Evolutionary conservation across 306 rosid species (phyloP), one percentile per base, ranked within the genome.

Genomic region (Astragalus glycyphyllos): DNA sequence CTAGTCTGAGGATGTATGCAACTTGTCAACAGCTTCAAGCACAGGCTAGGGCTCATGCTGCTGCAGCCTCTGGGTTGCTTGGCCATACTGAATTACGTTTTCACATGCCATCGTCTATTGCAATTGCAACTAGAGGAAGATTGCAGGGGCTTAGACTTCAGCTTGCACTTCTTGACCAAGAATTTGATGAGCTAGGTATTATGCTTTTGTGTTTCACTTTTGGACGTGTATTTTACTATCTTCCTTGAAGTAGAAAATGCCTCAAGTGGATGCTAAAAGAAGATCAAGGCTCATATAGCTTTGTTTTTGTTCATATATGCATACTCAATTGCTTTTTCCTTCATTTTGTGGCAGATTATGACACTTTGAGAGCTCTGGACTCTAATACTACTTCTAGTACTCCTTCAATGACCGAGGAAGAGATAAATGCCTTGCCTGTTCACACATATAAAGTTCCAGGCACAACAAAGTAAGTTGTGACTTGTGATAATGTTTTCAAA

Each of bases 71-170:
- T 67, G 96, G 97, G 54, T 80, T 93, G 80, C 92, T 88, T 48
- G 89, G 93, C 61, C 98, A 85, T 48, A 83, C 96, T 58, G 99
- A 94, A 76, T 47, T 94, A 71, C 89, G 85, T 66, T 62, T 90
- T 79, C 89, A 85, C 61, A 51, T 91, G 90, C 97, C 97, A 41
- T 87, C 92, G 20, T 91, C 97, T 13, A 87, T 90, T 82, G 91
- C 95, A 32, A 84, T 94, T 42, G 96, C 96, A 72, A 87, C 44
- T 29, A 26, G 96, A 80, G 97, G 96, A 65, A 90, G 94, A 60
- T 80, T 94, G 78, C 97, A 91, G 66, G 97, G 96, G 65, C 88
- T 94, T 38, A 90, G 98, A 80, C 97, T 90, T 78, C 97, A 93
- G 82, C 98, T 93, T 72, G 93, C 97, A 58, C 90, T 93, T 61